Evolutionary conservation across 2,329 filamentous ascomycete species (phyloP).

Genomic region (Pseudopyrenochaeta lycopersici): DNA sequence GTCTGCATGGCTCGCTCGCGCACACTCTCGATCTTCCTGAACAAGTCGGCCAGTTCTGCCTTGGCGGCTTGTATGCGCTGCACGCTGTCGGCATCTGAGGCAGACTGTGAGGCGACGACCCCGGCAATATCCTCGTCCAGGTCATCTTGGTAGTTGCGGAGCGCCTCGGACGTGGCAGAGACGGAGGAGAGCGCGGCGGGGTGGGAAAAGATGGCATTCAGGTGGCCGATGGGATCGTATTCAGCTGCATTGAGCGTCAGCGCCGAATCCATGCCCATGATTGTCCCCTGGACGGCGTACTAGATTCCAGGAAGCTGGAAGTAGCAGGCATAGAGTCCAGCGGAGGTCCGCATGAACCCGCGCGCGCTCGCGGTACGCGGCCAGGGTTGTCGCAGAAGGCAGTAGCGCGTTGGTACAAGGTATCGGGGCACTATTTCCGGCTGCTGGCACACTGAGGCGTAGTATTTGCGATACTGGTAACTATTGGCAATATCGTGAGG

Average conservation of each 20-base stretch:
- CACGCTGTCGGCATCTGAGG: slow-evolving; percentile 85
- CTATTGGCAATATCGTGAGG: slow-evolving; percentile 20
- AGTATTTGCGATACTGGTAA: slow-evolving; percentile 8
- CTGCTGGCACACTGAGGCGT: background rate
- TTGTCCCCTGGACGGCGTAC: slow-evolving; percentile 32
- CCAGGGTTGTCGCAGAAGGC: slow-evolving; percentile 22
- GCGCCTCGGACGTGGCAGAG: slow-evolving; percentile 74
- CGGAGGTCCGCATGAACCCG: slow-evolving; percentile 47
- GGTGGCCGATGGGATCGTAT: slow-evolving; percentile 91
- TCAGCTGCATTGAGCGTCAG: slow-evolving; percentile 65
- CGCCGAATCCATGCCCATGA: slow-evolving; percentile 18
- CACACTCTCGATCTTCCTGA: slow-evolving; percentile 94
- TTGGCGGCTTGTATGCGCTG: slow-evolving; percentile 92
- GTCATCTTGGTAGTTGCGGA: slow-evolving; percentile 80
- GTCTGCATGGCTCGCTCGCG: slow-evolving; percentile 89
- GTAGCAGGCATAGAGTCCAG: slow-evolving; percentile 48
- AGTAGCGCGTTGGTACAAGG: background rate
- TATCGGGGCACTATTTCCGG: background rate
- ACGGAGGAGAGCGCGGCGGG: slow-evolving; percentile 84
- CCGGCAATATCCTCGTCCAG: slow-evolving; percentile 79
- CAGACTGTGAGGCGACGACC: slow-evolving; percentile 79
- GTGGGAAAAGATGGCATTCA: slow-evolving; percentile 93
- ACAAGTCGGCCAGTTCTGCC: slow-evolving; percentile 85
- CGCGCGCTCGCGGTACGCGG: slow-evolving; percentile 36
- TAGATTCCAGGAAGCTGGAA: slow-evolving; percentile 49